Evolutionary conservation across 2,329 filamentous ascomycete species (phyloP).

Genomic region (Microcyclospora tardicrescens): DNA sequence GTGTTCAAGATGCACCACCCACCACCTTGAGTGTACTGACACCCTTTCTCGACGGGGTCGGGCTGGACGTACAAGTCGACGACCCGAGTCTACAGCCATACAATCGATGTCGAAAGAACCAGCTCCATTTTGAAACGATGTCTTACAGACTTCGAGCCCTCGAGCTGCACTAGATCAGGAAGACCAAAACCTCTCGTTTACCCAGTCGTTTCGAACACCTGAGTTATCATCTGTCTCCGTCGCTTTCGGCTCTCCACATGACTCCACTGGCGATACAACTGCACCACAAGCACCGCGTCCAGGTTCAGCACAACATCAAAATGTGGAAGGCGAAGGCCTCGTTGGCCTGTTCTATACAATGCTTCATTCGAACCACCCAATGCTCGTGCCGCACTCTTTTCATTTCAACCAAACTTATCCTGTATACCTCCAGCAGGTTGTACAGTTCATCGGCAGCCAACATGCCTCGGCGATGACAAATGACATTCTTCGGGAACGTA

Average conservation of each 20-base stretch:
- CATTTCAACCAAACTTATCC: slow-evolving; percentile 30
- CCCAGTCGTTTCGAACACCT: not conserved
- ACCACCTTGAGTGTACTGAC: slow-evolving; percentile 53
- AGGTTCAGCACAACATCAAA: slow-evolving; percentile 3
- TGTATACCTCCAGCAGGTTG: slow-evolving; percentile 38
- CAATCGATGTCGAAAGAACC: slow-evolving; percentile 3
- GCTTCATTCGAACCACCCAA: slow-evolving; percentile 44
- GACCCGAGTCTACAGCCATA: slow-evolving; percentile 27
- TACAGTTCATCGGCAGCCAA: slow-evolving; percentile 45
- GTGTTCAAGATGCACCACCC: slow-evolving; percentile 52
- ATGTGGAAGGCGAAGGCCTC: slow-evolving; percentile 26
- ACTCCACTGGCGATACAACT: not conserved
- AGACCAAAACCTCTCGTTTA: not conserved
- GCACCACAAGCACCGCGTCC: slow-evolving; percentile 2
- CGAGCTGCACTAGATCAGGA: not conserved
- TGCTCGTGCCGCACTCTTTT: slow-evolving; percentile 38
- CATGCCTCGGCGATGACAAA: slow-evolving; percentile 36
- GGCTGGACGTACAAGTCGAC: slow-evolving; percentile 39
- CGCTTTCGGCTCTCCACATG: not conserved
- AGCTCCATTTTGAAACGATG: not conserved
- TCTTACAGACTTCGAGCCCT: no score
- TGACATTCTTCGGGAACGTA: slow-evolving; percentile 27
- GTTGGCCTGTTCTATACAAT: slow-evolving; percentile 43
- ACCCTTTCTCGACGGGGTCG: slow-evolving; percentile 63
- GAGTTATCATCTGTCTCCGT: not conserved